Evolutionary conservation across 2,329 filamentous ascomycete species (phyloP).

Genomic region (Dactylella cylindrospora): DNA sequence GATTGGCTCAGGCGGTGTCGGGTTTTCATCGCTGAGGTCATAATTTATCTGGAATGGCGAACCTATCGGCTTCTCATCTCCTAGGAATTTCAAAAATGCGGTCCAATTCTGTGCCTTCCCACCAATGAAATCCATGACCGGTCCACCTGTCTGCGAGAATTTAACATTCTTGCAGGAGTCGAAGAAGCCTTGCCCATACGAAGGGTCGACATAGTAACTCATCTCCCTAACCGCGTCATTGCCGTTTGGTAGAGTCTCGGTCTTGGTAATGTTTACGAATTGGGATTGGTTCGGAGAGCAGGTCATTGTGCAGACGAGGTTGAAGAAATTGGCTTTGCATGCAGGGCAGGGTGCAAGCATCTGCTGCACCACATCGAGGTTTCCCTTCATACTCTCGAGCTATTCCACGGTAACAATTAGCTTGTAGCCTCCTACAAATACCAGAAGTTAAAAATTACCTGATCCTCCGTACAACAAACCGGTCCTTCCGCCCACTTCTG

Average conservation of each 20-base stretch:
- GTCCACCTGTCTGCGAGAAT: constrained; percentile 89
- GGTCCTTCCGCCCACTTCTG: constrained; percentile 79
- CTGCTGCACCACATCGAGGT: constrained; percentile 80
- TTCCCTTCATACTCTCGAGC: constrained; percentile 77
- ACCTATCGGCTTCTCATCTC: constrained; percentile 84
- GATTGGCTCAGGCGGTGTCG: constrained; percentile 64
- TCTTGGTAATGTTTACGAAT: constrained; percentile 87
- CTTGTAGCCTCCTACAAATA: neutral
- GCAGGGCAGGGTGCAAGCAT: constrained; percentile 93
- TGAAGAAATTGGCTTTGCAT: constrained; percentile 98
- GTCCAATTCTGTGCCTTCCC: constrained; percentile 90
- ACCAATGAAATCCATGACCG: constrained; percentile 93
- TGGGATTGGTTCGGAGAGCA: constrained; percentile 96
- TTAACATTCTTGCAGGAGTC: constrained; percentile 99
- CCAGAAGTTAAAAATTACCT: constrained; percentile 58
- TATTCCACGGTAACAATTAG: constrained; percentile 51
- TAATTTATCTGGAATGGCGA: constrained; percentile 99
- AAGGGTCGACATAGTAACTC: constrained; percentile 80
- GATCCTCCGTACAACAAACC: constrained; percentile 80
- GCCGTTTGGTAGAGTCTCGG: constrained; percentile 58
- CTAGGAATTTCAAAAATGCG: constrained; percentile 84
- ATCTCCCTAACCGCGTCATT: constrained; percentile 79
- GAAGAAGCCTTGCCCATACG: constrained; percentile 86
- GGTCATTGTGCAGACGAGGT: constrained; percentile 96
- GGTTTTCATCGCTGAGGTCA: constrained; percentile 61